These are phyloP conservation scores for Oryza meridionalis DNA, from an alignment of 176 grass and related monocot genomes.

Conservation along the genomic window DNA sequence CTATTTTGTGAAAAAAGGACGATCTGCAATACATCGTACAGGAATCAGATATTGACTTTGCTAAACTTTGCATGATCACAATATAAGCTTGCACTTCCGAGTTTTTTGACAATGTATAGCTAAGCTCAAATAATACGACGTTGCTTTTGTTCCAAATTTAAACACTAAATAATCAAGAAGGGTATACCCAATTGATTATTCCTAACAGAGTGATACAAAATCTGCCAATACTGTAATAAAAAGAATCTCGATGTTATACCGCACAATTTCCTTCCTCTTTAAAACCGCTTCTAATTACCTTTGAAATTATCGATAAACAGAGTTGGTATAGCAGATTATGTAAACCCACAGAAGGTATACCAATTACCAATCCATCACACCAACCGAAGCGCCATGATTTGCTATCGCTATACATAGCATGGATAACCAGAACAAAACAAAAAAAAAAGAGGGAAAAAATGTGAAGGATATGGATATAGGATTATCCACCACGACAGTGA, in stretches of 20 bases:
- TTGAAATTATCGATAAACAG: background rate
- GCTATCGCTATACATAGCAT: background rate
- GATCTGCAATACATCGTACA: constrained; percentile 29
- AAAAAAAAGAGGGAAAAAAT: background rate
- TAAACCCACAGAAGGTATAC: background rate
- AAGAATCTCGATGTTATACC: too few species aligned
- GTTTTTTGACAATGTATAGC: background rate
- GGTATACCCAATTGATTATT: background rate
- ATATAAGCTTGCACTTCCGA: background rate
- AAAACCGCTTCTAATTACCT: background rate
- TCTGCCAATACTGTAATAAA: too few species aligned
- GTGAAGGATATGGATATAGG: background rate
- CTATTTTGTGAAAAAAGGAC: background rate
- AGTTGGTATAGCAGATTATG: background rate
- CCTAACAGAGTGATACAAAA: background rate
- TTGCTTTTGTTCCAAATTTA: background rate
- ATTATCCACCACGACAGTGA: background rate
- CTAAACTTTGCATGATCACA: background rate
- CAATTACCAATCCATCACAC: background rate
- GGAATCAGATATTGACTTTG: background rate
- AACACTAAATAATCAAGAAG: background rate
- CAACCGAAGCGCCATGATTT: background rate
- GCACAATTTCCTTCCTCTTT: background rate
- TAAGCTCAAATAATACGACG: too few species aligned
- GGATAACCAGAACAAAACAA: background rate